Evolutionary conservation across 768 basidiomycete genomes (phyloP).

Genomic region (Phaeotremella fagi): DNA sequence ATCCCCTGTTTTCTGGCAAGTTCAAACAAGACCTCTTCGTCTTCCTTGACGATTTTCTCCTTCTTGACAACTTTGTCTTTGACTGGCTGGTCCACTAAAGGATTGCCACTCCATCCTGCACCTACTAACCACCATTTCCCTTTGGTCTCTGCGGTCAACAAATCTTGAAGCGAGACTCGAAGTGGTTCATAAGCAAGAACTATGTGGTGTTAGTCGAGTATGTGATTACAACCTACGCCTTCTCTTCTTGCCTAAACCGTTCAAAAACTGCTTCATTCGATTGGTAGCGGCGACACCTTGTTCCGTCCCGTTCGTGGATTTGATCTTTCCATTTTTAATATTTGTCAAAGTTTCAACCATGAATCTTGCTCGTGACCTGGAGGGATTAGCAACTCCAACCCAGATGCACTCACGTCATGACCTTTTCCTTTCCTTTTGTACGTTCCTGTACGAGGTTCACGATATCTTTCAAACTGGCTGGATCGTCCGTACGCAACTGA

Average conservation of each 20-base stretch:
- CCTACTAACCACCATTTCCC: conserved; percentile 99
- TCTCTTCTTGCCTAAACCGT: conserved; percentile 66
- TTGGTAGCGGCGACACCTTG: conserved; percentile 74
- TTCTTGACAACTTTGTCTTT: conserved; percentile 19
- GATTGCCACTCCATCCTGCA: conserved; percentile 90
- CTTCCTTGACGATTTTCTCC: conserved; percentile 39
- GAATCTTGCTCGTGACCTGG: conserved; percentile 82
- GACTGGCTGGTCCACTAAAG: conserved; percentile 60
- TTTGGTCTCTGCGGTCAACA: conserved; percentile 72
- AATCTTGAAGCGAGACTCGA: conserved; percentile 76
- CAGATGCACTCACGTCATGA: conserved; percentile 55
- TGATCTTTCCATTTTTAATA: conserved; percentile 83
- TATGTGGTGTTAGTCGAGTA: conserved; percentile 42
- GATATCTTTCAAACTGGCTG: conserved; percentile 85
- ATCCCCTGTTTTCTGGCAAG: conserved; percentile 94
- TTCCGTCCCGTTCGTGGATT: conserved; percentile 55
- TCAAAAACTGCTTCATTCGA: conserved; percentile 81
- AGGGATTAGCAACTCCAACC: conserved; percentile 5
- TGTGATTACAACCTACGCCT: conserved; percentile 50
- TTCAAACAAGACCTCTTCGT: conserved; percentile 56
- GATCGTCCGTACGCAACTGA: conserved; percentile 87
- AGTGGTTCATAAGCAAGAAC: conserved; percentile 80
- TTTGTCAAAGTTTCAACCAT: conserved; percentile 92
- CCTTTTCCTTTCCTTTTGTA: conserved; percentile 54
- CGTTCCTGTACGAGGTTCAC: conserved; percentile 73